These are phyloP conservation scores for Monilinia fructicola DNA, from an alignment of 2,329 filamentous ascomycete genomes.

Conservation along the genomic window DNA sequence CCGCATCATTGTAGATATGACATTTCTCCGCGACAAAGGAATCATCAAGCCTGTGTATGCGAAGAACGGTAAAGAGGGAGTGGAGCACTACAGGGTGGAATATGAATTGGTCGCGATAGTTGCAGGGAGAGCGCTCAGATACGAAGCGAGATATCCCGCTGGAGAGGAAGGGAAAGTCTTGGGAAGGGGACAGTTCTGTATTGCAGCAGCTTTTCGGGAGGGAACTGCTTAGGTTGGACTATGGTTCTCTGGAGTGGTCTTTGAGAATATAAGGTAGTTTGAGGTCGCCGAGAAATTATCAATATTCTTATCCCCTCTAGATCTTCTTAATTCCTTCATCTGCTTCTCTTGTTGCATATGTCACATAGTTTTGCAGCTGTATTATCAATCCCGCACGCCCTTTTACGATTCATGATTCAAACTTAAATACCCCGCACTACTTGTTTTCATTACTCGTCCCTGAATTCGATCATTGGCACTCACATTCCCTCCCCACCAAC, in stretches of 20 bases:
- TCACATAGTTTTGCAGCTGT: too few relatives aligned
- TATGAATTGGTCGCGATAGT: constrained; percentile 31
- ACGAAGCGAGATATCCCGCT: constrained; percentile 29
- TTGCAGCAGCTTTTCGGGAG: constrained; percentile 31
- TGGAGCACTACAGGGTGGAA: constrained; percentile 24
- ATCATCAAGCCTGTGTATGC: constrained; percentile 23
- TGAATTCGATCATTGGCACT: too few relatives aligned
- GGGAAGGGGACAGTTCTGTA: constrained; percentile 25
- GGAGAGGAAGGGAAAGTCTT: constrained; percentile 12
- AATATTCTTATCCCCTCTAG: neutral
- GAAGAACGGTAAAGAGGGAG: constrained; percentile 5
- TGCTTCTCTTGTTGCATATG: too few relatives aligned
- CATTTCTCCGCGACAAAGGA: constrained; percentile 27
- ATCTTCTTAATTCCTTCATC: neutral
- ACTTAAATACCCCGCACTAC: too few relatives aligned
- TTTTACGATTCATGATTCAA: too few relatives aligned
- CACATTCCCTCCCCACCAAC: neutral
- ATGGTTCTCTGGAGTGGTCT: neutral
- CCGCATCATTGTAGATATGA: constrained; percentile 29
- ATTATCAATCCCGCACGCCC: too few relatives aligned
- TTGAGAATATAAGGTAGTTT: neutral
- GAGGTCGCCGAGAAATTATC: neutral
- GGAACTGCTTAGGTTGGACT: constrained; percentile 22
- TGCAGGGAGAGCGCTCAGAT: constrained; percentile 29
- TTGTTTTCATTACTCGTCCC: too few relatives aligned